Conservation (phyloP, 2,329 filamentous ascomycete species). For the Fonsecaea pugnacius region DNA sequence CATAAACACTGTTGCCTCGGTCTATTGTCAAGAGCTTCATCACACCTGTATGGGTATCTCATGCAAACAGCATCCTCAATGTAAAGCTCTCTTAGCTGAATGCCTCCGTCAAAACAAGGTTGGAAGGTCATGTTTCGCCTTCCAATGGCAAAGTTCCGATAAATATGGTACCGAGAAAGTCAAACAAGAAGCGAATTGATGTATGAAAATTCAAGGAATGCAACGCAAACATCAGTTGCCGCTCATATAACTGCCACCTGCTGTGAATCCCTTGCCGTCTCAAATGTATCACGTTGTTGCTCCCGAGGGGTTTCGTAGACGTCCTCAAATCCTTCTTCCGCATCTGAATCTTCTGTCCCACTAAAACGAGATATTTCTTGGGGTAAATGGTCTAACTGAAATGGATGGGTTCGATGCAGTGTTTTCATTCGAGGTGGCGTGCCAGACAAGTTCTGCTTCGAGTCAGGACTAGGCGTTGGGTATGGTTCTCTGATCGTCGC, state of each 20-base stretch:
- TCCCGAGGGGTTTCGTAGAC: conserved; percentile 37
- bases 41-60: conserved; percentile 24
- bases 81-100: background rate
- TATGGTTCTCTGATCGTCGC: conserved; percentile 35
- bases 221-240: background rate
- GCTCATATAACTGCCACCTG: conserved; percentile 5
- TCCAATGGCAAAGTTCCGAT: conserved; percentile 3
- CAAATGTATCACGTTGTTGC: conserved; percentile 31
- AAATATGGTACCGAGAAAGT: background rate
- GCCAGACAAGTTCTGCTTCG: conserved; percentile 19
- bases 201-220: background rate
- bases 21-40: conserved; percentile 12
- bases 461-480: conserved; percentile 34
- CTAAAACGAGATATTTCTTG: conserved; percentile 36
- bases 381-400: conserved; percentile 21
- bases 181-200: background rate
- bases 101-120: conserved; percentile 1
- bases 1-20: conserved; percentile 7
- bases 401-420: conserved; percentile 29
- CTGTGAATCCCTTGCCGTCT: conserved; percentile 28
- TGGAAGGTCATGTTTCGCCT: conserved; percentile 2
- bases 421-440: conserved; percentile 22
- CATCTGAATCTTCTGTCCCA: conserved; percentile 35
- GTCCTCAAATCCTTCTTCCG: conserved; percentile 31
- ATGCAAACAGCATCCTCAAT: conserved; percentile 13